These are phyloP conservation scores for Neonectria sp. DNA, from an alignment of 2,329 filamentous ascomycete genomes.

Conservation along the genomic window DNA sequence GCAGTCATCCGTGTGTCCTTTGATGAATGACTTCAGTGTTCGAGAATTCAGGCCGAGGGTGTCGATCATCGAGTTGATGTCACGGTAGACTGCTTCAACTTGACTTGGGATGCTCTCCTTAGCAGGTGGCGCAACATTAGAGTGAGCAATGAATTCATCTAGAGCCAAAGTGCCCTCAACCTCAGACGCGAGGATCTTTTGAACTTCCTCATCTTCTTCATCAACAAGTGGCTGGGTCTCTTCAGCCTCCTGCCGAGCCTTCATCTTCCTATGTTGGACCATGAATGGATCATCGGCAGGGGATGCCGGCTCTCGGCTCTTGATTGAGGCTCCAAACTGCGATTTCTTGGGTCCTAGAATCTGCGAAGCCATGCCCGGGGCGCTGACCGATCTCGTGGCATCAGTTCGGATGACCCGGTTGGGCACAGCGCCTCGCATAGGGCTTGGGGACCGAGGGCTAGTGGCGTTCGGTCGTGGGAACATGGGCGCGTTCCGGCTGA, in stretches of 20 bases:
- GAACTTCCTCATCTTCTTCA: slow-evolving; percentile 79
- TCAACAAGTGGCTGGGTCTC: slow-evolving; percentile 72
- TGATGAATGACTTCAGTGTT: slow-evolving; percentile 76
- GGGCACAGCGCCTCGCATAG: slow-evolving; percentile 73
- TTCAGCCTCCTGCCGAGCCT: slow-evolving; percentile 70
- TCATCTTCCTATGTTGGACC: slow-evolving; percentile 65
- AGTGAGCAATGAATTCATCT: slow-evolving; percentile 77
- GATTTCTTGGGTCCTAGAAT: slow-evolving; percentile 61
- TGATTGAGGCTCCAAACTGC: slow-evolving; percentile 57
- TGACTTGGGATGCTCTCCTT: slow-evolving; percentile 73
- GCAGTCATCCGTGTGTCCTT: slow-evolving; percentile 74
- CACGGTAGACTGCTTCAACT: slow-evolving; percentile 79
- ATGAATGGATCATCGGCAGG: slow-evolving; percentile 63
- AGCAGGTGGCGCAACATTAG: slow-evolving; percentile 67
- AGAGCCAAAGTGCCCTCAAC: slow-evolving; percentile 74
- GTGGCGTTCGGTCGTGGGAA: slow-evolving; percentile 68
- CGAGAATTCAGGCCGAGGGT: slow-evolving; percentile 87
- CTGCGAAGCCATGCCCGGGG: slow-evolving; percentile 72
- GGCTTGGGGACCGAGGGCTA: slow-evolving; percentile 82
- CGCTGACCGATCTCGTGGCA: slow-evolving; percentile 70
- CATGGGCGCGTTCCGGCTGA: slow-evolving; percentile 64
- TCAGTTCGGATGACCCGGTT: slow-evolving; percentile 65
- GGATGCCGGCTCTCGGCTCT: slow-evolving; percentile 52
- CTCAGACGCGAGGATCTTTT: slow-evolving; percentile 72
- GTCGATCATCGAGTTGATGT: slow-evolving; percentile 95